Evolutionary conservation across 202 grass and related monocot genomes (phyloP), one percentile per base, ranked within the genome.

Genomic region (Schoenoplectus triqueter): DNA sequence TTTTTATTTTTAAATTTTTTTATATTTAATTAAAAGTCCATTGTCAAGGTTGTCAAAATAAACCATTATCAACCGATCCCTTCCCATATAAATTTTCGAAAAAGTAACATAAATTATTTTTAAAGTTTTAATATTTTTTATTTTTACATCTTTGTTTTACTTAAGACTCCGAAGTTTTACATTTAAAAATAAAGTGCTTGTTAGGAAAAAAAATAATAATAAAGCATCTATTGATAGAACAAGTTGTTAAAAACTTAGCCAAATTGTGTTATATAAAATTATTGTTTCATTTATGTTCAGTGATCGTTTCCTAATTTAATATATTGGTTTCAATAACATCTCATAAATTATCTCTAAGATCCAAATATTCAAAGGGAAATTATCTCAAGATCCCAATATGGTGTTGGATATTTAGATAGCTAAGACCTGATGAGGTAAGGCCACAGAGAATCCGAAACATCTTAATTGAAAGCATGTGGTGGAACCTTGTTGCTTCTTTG

Each of bases 391-490:
- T 31, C 31, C 31, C 31, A 13, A 5, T 63, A 62, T 31, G 31
- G 31, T 31, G 31, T 31, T 31, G 31, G 31, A 31, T 31, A 31
- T 31, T 31, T 31, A 0, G 31, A 31, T 31, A 31, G 31, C 31
- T 15, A 64, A 64, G n/a, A 19, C n/a, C 64, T 11, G 2, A 40
- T 14, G 65, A 40, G 2, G 13, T 41, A 67, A 44, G 2, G 31
- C 66, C 66, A 44, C 66, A 69, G 1, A 41, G 11, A 69, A 69
- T 42, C 66, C 11, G 4, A 2, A 42, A 45, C 6, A 69, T 45
- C 39, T 42, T 15, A 69, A 42, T 22, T 40, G 44, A 68, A 42
- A 69, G 11, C 66, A 69, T 69, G 66, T 44, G 66, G 66, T 69
- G 9, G 65, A 66, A 66, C 8, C 8, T 31, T 31, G 31, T 15